Conservation (phyloP, 208 protist genomes). For the Trypanosoma brucei region DNA sequence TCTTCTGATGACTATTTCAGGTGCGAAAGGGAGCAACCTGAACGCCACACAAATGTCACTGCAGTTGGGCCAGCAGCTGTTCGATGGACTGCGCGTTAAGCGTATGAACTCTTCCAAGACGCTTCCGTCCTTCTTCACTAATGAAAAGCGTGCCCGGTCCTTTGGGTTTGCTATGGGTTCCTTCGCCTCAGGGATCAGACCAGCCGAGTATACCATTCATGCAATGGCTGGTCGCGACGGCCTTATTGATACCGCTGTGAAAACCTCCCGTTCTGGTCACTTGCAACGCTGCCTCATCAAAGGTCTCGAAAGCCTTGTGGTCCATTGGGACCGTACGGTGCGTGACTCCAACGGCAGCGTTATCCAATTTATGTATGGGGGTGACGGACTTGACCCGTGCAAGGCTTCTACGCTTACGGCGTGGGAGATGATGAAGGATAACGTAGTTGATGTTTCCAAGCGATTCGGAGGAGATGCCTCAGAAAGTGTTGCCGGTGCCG, state of each 20-base stretch:
- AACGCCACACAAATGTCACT: conserved; percentile 98
- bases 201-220: conserved; percentile 99
- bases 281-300: conserved; percentile 98
- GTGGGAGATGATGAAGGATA: conserved; percentile 91
- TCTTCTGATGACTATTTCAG: conserved; percentile 97
- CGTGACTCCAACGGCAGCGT: conserved; percentile 92
- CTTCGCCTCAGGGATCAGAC: conserved; percentile 99
- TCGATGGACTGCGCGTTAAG: conserved; percentile 97
- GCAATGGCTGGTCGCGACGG: conserved; percentile 99
- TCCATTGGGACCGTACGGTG: conserved; percentile 95
- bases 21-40: conserved; percentile 98
- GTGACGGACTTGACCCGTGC: conserved; percentile 96
- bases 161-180: conserved; percentile 91
- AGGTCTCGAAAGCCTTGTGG: conserved; percentile 91
- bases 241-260: conserved; percentile 99
- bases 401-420: conserved; percentile 91
- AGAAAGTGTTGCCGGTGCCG: not conserved
- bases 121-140: conserved; percentile 88
- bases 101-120: conserved; percentile 97
- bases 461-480: conserved; percentile 35
- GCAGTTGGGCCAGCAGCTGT: conserved; percentile 95
- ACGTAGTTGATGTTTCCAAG: conserved; percentile 54
- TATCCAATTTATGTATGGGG: conserved; percentile 98
- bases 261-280: conserved; percentile 99
- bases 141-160: conserved; percentile 69